phyloP scores from a whole-genome alignment of 371 early-diverging fungal species.

The Chytridiales sp. region DNA sequence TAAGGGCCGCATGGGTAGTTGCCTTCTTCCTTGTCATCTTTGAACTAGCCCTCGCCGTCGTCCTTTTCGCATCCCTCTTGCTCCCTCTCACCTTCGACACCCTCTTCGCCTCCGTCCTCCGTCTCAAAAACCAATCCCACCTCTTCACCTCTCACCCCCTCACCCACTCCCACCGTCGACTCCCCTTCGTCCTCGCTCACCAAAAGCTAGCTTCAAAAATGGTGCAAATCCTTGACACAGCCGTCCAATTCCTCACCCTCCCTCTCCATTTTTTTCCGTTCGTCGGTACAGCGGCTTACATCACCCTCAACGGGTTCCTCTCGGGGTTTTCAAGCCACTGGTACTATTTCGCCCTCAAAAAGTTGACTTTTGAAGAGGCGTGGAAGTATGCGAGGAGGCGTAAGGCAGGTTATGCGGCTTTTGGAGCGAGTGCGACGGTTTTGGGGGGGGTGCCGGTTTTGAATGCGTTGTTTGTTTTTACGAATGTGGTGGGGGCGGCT shows the following conservation, averaged over 20 bases:
- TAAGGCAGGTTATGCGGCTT: conserved; percentile 47
- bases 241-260: conserved; percentile 54
- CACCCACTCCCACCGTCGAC: background rate
- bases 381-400: conserved; percentile 49
- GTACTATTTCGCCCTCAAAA: conserved; percentile 59
- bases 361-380: conserved; percentile 51
- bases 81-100: conserved; percentile 17
- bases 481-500: conserved; percentile 74
- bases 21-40: conserved; percentile 10
- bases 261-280: conserved; percentile 64
- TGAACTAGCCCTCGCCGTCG: conserved; percentile 12
- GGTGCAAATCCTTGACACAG: conserved; percentile 8
- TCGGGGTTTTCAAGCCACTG: conserved; percentile 53
- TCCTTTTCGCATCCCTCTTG: conserved; percentile 13
- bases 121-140: conserved; percentile 29
- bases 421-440: conserved; percentile 64
- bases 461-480: conserved; percentile 70
- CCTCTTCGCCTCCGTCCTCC: conserved; percentile 20
- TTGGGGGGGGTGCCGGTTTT: conserved; percentile 67
- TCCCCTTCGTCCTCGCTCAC: conserved; percentile 13
- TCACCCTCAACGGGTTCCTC: conserved; percentile 59
- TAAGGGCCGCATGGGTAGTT: background rate
- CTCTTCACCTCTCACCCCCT: background rate
- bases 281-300: conserved; percentile 54
- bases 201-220: conserved; percentile 7